Evolutionary conservation across 768 basidiomycete species (phyloP), one percentile per base, ranked within the genome.

Genomic region (Mycena olivaceomarginata): DNA sequence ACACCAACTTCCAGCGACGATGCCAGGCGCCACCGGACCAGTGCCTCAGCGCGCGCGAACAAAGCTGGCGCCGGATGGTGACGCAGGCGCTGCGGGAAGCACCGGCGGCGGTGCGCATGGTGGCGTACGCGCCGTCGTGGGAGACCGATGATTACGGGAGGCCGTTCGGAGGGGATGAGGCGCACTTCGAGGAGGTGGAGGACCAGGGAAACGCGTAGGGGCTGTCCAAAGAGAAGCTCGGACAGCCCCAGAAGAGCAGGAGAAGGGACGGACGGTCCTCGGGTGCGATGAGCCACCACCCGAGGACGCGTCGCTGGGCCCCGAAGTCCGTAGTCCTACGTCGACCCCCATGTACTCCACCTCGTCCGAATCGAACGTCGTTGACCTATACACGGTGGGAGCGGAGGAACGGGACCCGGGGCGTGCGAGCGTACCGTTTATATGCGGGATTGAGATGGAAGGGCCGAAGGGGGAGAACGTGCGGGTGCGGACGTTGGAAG

Each of bases 391-490:
- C n/a, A 43, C 65, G 15, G 65, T 74, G 53, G 72, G 66, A 1
- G 46, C 60, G 39, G 63, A 67, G 46, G 71, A 74, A 31, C 9
- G 48, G 5, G 40, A n/a, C 22, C 65, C 48, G 56, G 45, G 16
- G 45, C 41, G 65, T 6, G 40, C 69, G 22, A 31, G 31, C 4
- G 31, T 31, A 3, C 31, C 4, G 31, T 31, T 31, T 4, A 31
- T 31, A 31, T 31, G 69, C 18, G 41, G 60, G 51, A 59, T 77
- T 10, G 59, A 67, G 25, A 15, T 81, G 25, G 56, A 78, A 1
- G 72, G 82, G 25, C 79, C 80, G 6, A 25, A 65, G 11, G 82
- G 82, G 0, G 79, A 81, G 15, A 25, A 77, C 1, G 59, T 77
- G 2, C 43, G 43, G 43, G 15, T 45, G 15, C 1, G 43, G 43